These are phyloP conservation scores for Ambrosiella cleistominuta DNA, from an alignment of 2,329 filamentous ascomycete species.

Conservation along the genomic window DNA sequence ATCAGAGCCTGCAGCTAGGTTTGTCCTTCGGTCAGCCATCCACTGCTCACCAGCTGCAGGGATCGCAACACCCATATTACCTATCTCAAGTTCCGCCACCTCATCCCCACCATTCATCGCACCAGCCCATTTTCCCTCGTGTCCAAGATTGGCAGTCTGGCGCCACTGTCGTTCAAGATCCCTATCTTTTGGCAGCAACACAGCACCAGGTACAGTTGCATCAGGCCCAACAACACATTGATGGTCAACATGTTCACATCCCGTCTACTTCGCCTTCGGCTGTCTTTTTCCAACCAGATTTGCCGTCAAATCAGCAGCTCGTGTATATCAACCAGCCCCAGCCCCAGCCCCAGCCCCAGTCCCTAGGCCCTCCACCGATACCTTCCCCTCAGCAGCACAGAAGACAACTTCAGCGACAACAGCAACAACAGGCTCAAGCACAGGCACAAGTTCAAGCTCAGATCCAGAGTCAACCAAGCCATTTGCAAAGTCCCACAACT, in stretches of 20 bases:
- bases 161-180: constrained; percentile 8
- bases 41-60: background rate
- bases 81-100: constrained; percentile 2
- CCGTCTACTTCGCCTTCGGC: background rate
- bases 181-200: constrained; percentile 3
- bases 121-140: constrained; percentile 3
- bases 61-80: background rate
- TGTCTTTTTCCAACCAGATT: background rate
- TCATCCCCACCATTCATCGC: constrained; percentile 4
- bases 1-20: constrained; percentile 1
- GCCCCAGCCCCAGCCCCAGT: background rate
- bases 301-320: background rate
- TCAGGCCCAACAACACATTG: background rate
- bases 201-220: constrained; percentile 8
- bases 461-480: background rate
- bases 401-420: constrained; percentile 1
- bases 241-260: constrained; percentile 1
- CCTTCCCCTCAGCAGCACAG: constrained; percentile 5
- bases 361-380: background rate
- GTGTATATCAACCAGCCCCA: constrained; percentile 4
- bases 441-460: constrained; percentile 1
- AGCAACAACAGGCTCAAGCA: background rate
- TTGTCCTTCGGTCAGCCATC: constrained; percentile 5
- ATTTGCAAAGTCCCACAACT: background rate
- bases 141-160: constrained; percentile 5